These are phyloP conservation scores for Drechmeria coniospora DNA, from an alignment of 2,329 filamentous ascomycete species.

Conservation along the genomic window DNA sequence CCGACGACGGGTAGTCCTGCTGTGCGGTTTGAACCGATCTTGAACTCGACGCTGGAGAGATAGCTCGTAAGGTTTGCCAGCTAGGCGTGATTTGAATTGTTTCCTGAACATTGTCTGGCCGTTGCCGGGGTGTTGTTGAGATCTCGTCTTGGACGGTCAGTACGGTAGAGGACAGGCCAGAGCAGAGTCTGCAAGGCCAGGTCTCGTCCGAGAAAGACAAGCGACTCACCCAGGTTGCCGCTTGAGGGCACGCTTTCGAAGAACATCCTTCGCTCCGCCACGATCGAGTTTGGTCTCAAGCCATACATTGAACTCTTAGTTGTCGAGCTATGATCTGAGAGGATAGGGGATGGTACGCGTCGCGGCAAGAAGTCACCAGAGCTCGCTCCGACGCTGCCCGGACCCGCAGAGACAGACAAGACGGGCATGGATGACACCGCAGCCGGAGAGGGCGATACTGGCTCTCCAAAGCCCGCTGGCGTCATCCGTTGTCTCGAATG, in stretches of 20 bases:
- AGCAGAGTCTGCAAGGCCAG: no score
- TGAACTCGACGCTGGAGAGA: neutral
- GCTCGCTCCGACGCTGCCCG: neutral
- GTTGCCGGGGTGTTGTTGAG: neutral
- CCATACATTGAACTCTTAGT: neutral
- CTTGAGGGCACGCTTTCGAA: constrained; percentile 6
- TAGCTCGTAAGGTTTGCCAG: neutral
- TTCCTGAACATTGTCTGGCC: neutral
- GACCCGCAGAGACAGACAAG: neutral
- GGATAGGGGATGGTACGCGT: neutral
- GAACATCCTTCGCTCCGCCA: constrained; percentile 10
- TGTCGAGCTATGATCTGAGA: neutral
- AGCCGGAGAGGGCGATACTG: neutral
- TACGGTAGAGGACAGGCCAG: neutral
- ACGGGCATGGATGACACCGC: neutral
- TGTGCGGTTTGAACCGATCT: neutral
- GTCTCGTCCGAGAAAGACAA: neutral
- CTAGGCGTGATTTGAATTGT: neutral
- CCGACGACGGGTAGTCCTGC: neutral
- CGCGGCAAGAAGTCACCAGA: neutral
- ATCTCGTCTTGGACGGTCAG: neutral
- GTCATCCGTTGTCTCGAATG: no score
- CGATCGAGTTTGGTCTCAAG: constrained; percentile 4
- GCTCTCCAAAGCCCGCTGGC: no score
- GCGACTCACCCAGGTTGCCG: neutral